Base-by-base conservation (phyloP, 108 stramenopile species). In the Fragilaria radians region DNA sequence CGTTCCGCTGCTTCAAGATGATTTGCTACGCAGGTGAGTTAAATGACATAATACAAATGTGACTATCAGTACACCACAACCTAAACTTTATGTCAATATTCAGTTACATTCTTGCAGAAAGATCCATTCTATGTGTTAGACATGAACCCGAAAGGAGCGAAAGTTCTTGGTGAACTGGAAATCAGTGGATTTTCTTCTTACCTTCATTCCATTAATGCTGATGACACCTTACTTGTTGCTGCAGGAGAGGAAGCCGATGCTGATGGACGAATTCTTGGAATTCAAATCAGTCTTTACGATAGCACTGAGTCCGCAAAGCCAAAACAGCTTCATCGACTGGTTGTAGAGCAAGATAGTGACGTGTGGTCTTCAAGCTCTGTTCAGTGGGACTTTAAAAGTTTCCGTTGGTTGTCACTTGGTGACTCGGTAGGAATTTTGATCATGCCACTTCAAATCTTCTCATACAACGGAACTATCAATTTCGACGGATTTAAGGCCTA, bases 401-500 rank as follows among this genome's bases (percentile, higher is more conserved):
- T 77, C 49, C 81, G 81, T 18, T 76, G 61, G 57, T 24, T 78
- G 14, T 31, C 55, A 21, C 54, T 72, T 18, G 42, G 18, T 45
- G 11, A 45, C 18, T n/a, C n/a, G n/a, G 42, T 14, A 14, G 72
- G 76, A 9, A 51, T 54, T 2, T 62, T 83, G 11, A 68, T 83
- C 59, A 67, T 83, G 28, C 80, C 80, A 24, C 17, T 76, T 18
- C 21, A 28, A 49, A 52, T 68, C 2, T 62, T 72, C 36, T 25
- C 26, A 2, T 28, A 9, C 2, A 2, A 53, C 4, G 52, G 1
- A 25, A 5, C 17, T 11, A 46, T 70, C 3, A 61, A 48, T 24
- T 79, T 77, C 47, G 66, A 76, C 5, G 82, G 82, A 23, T 83
- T 79, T 60, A n/a, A 27, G 17, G 70, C 68, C 4, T 83, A 77